These are phyloP conservation scores for Suillus subalutaceus DNA, from an alignment of 768 basidiomycete species.

Conservation along the genomic window DNA sequence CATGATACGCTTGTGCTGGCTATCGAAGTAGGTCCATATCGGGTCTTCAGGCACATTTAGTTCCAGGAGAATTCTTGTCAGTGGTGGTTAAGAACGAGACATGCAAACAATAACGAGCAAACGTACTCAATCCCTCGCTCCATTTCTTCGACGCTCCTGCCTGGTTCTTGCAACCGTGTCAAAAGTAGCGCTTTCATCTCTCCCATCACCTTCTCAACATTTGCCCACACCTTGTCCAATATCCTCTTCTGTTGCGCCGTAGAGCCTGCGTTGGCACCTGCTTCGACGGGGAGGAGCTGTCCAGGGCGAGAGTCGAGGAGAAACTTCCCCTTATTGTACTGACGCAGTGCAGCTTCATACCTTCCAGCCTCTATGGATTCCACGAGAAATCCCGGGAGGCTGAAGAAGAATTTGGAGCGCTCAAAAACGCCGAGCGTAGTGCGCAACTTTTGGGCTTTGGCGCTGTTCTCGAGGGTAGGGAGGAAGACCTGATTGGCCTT, in stretches of 20 bases:
- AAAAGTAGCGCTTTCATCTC: slow-evolving; percentile 84
- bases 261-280: slow-evolving; percentile 56
- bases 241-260: slow-evolving; percentile 89
- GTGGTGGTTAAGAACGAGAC: slow-evolving; percentile 4
- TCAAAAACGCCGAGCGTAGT: slow-evolving; percentile 96
- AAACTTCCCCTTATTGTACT: slow-evolving; percentile 97
- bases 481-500: slow-evolving; percentile 96
- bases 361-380: slow-evolving; percentile 91
- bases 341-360: slow-evolving; percentile 90
- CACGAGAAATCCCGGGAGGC: slow-evolving; percentile 87
- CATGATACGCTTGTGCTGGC: slow-evolving; percentile 86
- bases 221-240: slow-evolving; percentile 94
- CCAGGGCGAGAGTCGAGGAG: slow-evolving; percentile 88
- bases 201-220: slow-evolving; percentile 91
- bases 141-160: slow-evolving; percentile 85
- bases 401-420: slow-evolving; percentile 97
- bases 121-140: slow-evolving; percentile 95
- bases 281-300: slow-evolving; percentile 74
- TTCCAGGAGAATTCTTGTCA: slow-evolving; percentile 79
- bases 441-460: slow-evolving; percentile 90
- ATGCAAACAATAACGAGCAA: not conserved
- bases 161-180: slow-evolving; percentile 79
- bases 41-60: slow-evolving; percentile 87
- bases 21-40: slow-evolving; percentile 94
- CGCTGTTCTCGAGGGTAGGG: slow-evolving; percentile 93